A percentile compares a stretch with the other conserved stretches of the same genome.
These are phyloP conservation scores for Clarireedia hainanense DNA, from an alignment of 2,329 filamentous ascomycete species.

Conservation along the genomic window DNA sequence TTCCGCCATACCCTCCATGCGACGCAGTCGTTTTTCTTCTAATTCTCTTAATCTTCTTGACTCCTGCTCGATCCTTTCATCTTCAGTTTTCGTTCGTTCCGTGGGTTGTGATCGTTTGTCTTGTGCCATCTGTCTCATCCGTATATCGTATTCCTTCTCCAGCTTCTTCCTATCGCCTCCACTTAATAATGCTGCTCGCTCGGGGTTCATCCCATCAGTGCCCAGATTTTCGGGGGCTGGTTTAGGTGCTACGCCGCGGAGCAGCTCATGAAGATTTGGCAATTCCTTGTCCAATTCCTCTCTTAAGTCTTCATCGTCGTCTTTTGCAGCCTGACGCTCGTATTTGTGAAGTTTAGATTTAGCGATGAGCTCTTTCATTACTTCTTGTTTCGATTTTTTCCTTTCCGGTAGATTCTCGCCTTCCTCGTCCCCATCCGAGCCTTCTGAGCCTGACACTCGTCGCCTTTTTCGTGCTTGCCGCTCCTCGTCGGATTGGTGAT, in stretches of 20 bases:
- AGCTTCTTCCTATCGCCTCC: slow-evolving; percentile 57
- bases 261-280: slow-evolving; percentile 63
- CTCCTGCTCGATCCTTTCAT: slow-evolving; percentile 74
- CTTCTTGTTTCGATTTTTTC: slow-evolving; percentile 92
- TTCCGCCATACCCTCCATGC: slow-evolving; percentile 80
- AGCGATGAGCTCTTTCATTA: slow-evolving; percentile 96
- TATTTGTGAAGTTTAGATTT: slow-evolving; percentile 96
- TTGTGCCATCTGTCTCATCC: slow-evolving; percentile 72
- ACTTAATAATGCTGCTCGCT: slow-evolving; percentile 51
- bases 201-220: slow-evolving; percentile 50
- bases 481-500: slow-evolving; percentile 47
- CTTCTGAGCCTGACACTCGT: slow-evolving; percentile 40
- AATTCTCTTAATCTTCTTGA: slow-evolving; percentile 69
- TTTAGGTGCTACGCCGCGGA: slow-evolving; percentile 50
- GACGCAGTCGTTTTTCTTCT: slow-evolving; percentile 71
- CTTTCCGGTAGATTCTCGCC: slow-evolving; percentile 59
- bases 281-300: slow-evolving; percentile 80
- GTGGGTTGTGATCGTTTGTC: slow-evolving; percentile 81
- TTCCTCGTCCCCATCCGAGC: slow-evolving; percentile 42
- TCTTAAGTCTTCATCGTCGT: slow-evolving; percentile 84
- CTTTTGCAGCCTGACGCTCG: slow-evolving; percentile 84
- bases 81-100: slow-evolving; percentile 83
- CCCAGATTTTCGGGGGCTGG: slow-evolving; percentile 32
- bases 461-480: slow-evolving; percentile 48
- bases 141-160: slow-evolving; percentile 81